phyloP scores from a whole-genome alignment of 2,329 filamentous ascomycete genomes.

The Colletotrichum chlorophyti region DNA sequence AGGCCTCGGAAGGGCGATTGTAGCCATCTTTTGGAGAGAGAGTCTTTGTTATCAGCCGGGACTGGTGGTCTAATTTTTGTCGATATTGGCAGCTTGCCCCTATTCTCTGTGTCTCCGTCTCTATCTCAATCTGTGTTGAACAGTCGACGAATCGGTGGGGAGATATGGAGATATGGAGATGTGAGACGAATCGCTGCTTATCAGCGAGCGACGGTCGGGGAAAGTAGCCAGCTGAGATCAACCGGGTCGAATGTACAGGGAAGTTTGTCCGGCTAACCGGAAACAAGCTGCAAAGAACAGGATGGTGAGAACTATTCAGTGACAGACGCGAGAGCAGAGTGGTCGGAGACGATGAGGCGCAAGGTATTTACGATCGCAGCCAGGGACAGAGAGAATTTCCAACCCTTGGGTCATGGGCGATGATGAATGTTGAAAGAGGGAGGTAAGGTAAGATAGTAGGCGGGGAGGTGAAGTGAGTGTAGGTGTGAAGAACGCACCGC shows the following conservation, averaged over 20 bases:
- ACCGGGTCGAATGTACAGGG: too few relatives aligned
- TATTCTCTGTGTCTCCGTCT: too few relatives aligned
- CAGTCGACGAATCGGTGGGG: not conserved
- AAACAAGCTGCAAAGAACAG: too few relatives aligned
- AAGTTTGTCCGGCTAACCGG: too few relatives aligned
- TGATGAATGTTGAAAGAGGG: not conserved
- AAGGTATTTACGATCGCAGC: not conserved
- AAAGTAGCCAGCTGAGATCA: too few relatives aligned
- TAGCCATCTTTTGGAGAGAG: constrained; percentile 53
- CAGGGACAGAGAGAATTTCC: not conserved
- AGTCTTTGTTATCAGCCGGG: not conserved
- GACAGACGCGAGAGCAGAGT: too few relatives aligned
- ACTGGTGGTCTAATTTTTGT: too few relatives aligned
- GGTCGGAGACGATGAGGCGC: not conserved
- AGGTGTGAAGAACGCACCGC: not conserved
- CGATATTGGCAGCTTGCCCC: too few relatives aligned
- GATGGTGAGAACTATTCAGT: too few relatives aligned
- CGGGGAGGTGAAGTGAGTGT: not conserved
- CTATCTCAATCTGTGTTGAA: constrained; percentile 2
- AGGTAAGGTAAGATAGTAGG: not conserved
- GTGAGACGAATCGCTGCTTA: too few relatives aligned
- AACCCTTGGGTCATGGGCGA: not conserved
- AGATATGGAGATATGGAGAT: too few relatives aligned
- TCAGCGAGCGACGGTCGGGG: not conserved
- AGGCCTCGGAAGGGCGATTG: constrained; percentile 59